Conservation (phyloP, 1,284 basidiomycete genomes). For the Sporisorium reilianum region DNA sequence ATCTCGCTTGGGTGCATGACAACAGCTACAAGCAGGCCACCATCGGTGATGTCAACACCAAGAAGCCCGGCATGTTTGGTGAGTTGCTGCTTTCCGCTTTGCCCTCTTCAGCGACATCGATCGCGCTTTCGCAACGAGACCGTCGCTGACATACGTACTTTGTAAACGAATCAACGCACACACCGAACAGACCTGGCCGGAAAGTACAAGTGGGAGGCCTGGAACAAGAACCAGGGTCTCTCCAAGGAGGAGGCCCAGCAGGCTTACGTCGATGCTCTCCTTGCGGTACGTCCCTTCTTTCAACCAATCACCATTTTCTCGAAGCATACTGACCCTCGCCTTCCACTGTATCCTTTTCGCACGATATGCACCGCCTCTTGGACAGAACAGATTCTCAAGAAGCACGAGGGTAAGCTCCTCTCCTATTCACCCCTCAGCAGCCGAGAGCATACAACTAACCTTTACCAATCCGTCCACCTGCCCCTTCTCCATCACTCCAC, state of each 20-base stretch:
- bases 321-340: not conserved
- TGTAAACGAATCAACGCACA: too few species aligned
- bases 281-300: slow-evolving; percentile 35
- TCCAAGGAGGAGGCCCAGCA: slow-evolving; percentile 61
- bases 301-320: not conserved
- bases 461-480: not conserved
- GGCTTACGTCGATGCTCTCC: slow-evolving; percentile 61
- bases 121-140: not conserved
- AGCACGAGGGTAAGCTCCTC: slow-evolving; percentile 51
- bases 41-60: slow-evolving; percentile 66
- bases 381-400: slow-evolving; percentile 53
- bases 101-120: not conserved
- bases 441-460: not conserved
- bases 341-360: not conserved
- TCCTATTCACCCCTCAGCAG: not conserved
- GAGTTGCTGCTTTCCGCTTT: slow-evolving; percentile 22
- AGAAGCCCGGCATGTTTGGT: slow-evolving; percentile 67
- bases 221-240: slow-evolving; percentile 63
- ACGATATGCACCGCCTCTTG: not conserved
- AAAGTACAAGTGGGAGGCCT: slow-evolving; percentile 68
- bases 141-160: not conserved
- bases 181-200: slow-evolving; percentile 55
- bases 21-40: slow-evolving; percentile 68
- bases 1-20: not conserved
- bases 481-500: not conserved